Evolutionary conservation across 805 yeast genomes (phyloP).

Genomic region (Candida quercuum): DNA sequence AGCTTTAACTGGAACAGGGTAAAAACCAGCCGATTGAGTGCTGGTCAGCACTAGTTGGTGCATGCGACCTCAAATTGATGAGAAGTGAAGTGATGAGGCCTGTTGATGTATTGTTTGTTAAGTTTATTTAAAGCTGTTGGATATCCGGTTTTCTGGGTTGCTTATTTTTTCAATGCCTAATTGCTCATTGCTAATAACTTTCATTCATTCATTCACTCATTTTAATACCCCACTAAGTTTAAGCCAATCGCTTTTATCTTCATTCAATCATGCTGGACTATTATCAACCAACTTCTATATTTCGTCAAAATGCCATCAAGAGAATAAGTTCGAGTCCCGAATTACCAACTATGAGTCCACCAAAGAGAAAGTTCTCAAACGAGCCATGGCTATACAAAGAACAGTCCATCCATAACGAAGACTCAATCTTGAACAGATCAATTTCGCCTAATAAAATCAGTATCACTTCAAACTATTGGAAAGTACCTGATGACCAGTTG

Average conservation of each 20-base stretch:
- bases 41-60: no score
- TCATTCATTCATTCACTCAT: not conserved
- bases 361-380: conserved; percentile 9
- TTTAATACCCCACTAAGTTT: no score
- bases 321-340: conserved; percentile 14
- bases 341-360: not conserved
- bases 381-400: conserved; percentile 18
- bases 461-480: conserved; percentile 25
- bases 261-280: conserved; percentile 2
- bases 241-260: not conserved
- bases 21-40: no score
- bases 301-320: conserved; percentile 24
- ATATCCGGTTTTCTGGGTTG: not conserved
- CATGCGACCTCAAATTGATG: no score
- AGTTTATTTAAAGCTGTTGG: not conserved
- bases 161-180: not conserved
- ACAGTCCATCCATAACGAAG: conserved; percentile 5
- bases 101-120: no score
- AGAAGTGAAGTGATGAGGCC: no score
- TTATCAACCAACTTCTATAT: conserved; percentile 21
- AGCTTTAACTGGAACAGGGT: no score
- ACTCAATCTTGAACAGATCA: conserved; percentile 32
- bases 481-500: conserved; percentile 27
- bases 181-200: not conserved
- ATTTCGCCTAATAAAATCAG: conserved; percentile 35